Evolutionary conservation across 306 rosid genomes (phyloP).

Genomic region (Acmispon strigosus): DNA sequence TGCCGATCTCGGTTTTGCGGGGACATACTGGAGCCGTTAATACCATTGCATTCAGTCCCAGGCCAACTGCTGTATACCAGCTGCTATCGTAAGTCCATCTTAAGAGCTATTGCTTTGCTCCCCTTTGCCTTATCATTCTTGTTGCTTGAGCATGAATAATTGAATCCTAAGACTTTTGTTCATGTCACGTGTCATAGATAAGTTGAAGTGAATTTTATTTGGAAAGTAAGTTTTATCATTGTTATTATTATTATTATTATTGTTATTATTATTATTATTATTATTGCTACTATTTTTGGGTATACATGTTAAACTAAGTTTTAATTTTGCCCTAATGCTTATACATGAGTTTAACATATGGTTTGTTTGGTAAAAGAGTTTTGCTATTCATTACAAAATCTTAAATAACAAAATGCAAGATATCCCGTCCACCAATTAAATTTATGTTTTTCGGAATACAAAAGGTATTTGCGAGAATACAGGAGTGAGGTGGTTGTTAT

Average conservation of each 20-base stretch:
- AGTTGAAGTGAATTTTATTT: not conserved
- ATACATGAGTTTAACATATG: not conserved
- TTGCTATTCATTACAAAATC: too few species aligned
- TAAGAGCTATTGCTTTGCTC: conserved; percentile 23
- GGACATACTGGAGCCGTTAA: conserved; percentile 86
- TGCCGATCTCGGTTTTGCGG: conserved; percentile 79
- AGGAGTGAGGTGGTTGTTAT: too few species aligned
- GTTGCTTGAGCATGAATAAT: not conserved
- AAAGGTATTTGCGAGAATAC: too few species aligned
- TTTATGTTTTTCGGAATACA: too few species aligned
- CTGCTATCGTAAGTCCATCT: conserved; percentile 68
- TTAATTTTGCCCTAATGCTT: not conserved
- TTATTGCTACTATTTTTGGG: not conserved
- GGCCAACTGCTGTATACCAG: conserved; percentile 51
- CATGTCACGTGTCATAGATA: not conserved
- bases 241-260: too few species aligned
- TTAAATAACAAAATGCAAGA: too few species aligned
- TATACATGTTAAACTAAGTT: not conserved
- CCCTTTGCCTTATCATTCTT: not conserved
- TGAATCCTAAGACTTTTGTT: not conserved
- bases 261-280: too few species aligned
- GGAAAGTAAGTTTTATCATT: not conserved
- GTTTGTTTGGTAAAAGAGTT: too few species aligned
- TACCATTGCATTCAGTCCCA: conserved; percentile 87
- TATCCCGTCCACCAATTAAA: too few species aligned